Evolutionary conservation across 257 asterid genomes (phyloP).

Genomic region (Solanum bulbocastanum): DNA sequence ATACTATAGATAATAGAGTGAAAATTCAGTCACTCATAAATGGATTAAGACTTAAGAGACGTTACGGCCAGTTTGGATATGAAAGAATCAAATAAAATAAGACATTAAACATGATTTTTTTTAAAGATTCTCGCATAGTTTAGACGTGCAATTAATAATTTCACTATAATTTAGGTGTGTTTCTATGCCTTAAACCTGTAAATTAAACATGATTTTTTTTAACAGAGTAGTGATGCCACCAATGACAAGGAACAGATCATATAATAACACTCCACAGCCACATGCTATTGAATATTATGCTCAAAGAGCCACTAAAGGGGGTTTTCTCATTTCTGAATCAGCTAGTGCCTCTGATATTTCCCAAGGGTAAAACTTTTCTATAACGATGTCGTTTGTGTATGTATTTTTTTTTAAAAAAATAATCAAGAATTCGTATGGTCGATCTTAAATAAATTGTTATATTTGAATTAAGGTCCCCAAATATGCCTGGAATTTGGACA

Average conservation of each 20-base stretch:
- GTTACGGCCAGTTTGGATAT: not conserved
- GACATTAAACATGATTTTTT: not conserved
- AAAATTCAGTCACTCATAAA: not conserved
- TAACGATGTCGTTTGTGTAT: not conserved
- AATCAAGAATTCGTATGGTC: not conserved
- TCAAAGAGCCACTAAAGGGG: not conserved
- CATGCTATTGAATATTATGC: not conserved
- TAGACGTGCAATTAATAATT: not conserved
- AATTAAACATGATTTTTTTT: not conserved
- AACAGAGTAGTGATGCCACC: not conserved
- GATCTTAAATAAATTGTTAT: not conserved
- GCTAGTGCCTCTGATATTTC: not conserved
- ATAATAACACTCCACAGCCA: not conserved
- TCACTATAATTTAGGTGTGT: not conserved
- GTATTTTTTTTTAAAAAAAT: not conserved
- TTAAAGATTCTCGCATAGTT: not conserved
- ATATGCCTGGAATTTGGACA: not conserved
- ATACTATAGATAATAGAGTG: not conserved
- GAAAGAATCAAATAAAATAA: too few species aligned
- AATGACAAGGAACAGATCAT: conserved; percentile 1
- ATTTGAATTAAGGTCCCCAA: not conserved
- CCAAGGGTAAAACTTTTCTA: not conserved
- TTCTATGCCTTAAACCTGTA: not conserved
- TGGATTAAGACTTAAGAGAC: not conserved
- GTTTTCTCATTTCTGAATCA: not conserved